Conservation (phyloP, 331 rosid species). For the Acacia concinna region DNA sequence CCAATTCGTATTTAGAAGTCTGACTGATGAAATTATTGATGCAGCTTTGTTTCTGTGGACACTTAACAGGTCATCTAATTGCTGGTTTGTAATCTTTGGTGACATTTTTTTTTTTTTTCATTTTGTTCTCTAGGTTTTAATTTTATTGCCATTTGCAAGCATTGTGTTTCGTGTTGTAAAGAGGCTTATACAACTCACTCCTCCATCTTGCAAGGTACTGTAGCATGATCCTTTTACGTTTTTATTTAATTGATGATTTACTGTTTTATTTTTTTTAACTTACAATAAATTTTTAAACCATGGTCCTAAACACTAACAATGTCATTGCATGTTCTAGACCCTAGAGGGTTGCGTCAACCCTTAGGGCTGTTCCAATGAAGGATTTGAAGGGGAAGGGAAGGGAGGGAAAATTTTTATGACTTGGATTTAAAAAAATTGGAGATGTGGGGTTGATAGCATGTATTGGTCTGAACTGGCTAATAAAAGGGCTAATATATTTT, state of each 20-base stretch:
- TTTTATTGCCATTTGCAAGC: constrained; percentile 78
- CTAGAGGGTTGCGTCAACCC: constrained; percentile 7
- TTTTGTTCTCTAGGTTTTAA: constrained; percentile 61
- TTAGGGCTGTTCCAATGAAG: no score
- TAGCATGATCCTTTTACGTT: neutral
- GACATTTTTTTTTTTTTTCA: neutral
- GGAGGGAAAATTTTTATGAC: no score
- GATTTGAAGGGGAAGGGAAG: no score
- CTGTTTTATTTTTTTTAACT: neutral
- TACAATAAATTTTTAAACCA: neutral
- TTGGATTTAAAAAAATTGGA: no score
- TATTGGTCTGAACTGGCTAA: neutral
- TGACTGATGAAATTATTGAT: neutral
- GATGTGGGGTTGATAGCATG: no score
- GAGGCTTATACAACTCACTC: constrained; percentile 83
- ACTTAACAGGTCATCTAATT: neutral
- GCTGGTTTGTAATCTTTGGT: constrained; percentile 7
- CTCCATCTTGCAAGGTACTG: constrained; percentile 74
- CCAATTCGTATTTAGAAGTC: neutral
- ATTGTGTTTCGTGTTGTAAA: constrained; percentile 69
- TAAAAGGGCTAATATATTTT: neutral
- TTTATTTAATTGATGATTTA: neutral
- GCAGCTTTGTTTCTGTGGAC: neutral
- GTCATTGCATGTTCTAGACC: neutral
- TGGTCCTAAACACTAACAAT: constrained; percentile 11